A percentile compares a stretch with the other conserved stretches of the same genome.
Conservation (phyloP, 768 basidiomycete species). For the Boletus pseudopeckii region DNA sequence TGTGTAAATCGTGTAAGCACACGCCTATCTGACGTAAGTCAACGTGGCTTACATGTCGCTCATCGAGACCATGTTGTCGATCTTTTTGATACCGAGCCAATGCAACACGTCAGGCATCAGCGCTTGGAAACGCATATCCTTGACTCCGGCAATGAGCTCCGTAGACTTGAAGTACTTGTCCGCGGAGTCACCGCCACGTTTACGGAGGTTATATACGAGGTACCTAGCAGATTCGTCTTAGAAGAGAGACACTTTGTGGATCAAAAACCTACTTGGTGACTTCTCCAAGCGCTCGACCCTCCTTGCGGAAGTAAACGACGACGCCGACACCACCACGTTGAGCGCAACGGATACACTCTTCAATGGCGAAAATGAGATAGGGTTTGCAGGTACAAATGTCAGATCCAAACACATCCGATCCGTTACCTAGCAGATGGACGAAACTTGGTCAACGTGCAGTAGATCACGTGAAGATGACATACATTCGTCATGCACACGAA, state of each 20-base stretch:
- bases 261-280: conserved; percentile 70
- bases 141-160: conserved; percentile 90
- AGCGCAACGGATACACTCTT: conserved; percentile 84
- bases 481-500: conserved; percentile 95
- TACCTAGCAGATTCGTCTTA: conserved; percentile 45
- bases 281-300: conserved; percentile 90
- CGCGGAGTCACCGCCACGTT: conserved; percentile 90
- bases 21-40: background rate
- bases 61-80: conserved; percentile 89
- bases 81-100: conserved; percentile 89
- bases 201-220: conserved; percentile 94
- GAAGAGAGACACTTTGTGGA: background rate
- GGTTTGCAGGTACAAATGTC: conserved; percentile 93
- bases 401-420: conserved; percentile 94
- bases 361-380: conserved; percentile 88
- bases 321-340: conserved; percentile 87
- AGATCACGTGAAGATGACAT: conserved; percentile 18
- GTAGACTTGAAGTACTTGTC: conserved; percentile 94
- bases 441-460: background rate
- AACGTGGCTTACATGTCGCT: conserved; percentile 60
- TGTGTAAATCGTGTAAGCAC: conserved; percentile 21
- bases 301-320: conserved; percentile 92
- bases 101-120: conserved; percentile 96
- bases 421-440: conserved; percentile 58
- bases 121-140: conserved; percentile 93